Percentiles rank a stretch among this genome's conserved stretches.
Conservation (phyloP, 108 stramenopile genomes). For the Nitzschia sp. region DNA sequence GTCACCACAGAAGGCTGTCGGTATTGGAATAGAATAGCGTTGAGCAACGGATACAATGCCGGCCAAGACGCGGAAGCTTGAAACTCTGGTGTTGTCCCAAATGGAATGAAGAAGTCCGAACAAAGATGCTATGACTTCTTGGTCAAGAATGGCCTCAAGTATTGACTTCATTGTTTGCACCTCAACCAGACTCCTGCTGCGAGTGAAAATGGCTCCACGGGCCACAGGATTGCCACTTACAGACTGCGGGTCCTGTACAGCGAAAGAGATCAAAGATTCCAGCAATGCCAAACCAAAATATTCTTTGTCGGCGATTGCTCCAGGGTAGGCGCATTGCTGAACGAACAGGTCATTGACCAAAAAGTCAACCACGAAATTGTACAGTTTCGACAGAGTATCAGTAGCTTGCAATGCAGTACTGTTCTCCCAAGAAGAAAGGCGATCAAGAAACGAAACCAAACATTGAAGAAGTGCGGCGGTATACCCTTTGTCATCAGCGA, state of each 20-base stretch:
- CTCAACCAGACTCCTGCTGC: conserved; percentile 23
- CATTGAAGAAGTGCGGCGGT: conserved; percentile 34
- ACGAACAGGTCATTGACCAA: conserved; percentile 41
- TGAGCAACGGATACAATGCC: conserved; percentile 33
- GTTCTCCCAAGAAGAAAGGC: conserved; percentile 34
- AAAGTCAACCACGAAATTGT: conserved; percentile 48
- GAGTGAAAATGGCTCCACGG: conserved; percentile 26
- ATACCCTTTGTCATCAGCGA: conserved; percentile 45
- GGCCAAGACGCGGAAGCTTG: conserved; percentile 28
- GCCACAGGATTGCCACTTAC: conserved; percentile 16
- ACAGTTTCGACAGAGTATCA: conserved; percentile 6
- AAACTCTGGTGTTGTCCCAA: conserved; percentile 52
- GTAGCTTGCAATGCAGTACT: background rate
- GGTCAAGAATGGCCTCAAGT: conserved; percentile 22
- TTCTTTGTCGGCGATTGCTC: conserved; percentile 57
- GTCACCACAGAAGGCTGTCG: conserved; percentile 16
- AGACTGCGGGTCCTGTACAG: conserved; percentile 28
- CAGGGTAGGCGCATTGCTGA: conserved; percentile 48
- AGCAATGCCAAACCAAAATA: conserved; percentile 36
- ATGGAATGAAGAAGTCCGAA: conserved; percentile 49
- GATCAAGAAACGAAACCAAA: conserved; percentile 42
- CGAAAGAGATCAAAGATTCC: conserved; percentile 37
- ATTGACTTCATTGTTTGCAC: conserved; percentile 18
- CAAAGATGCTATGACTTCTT: conserved; percentile 41
- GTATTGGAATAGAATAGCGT: conserved; percentile 14